Percentiles rank a stretch among this genome's conserved stretches.
Evolutionary conservation across 331 rosid genomes (phyloP).

Genomic region (Cucumis variabilis): DNA sequence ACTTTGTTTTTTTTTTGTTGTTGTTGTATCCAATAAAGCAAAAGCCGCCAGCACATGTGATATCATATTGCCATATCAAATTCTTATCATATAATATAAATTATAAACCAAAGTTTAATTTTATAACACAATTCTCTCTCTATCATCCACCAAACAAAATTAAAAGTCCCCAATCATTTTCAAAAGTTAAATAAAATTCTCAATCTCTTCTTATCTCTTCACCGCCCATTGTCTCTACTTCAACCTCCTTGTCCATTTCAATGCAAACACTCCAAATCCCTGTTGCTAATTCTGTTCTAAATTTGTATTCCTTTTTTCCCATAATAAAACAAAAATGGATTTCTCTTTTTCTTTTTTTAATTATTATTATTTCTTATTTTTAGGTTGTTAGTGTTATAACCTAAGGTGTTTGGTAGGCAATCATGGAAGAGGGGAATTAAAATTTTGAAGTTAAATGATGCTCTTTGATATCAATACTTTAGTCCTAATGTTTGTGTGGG

Average conservation of each 20-base stretch:
- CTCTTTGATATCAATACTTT: too few relatives aligned
- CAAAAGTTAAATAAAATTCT: background rate
- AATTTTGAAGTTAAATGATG: too few relatives aligned
- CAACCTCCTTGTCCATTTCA: conserved; percentile 1
- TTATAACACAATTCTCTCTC: background rate
- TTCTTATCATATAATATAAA: background rate
- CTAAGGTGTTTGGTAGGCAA: background rate
- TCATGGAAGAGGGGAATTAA: background rate
- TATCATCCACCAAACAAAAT: background rate
- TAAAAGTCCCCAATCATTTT: too few relatives aligned
- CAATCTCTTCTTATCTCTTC: conserved; percentile 10
- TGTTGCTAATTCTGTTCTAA: background rate
- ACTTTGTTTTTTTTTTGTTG: background rate
- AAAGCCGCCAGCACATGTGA: conserved; percentile 19
- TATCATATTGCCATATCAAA: background rate
- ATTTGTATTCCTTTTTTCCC: background rate
- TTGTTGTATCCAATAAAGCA: conserved; percentile 20
- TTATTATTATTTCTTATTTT: background rate
- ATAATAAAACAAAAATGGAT: conserved; percentile 6
- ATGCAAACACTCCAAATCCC: conserved; percentile 30
- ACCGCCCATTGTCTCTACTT: background rate
- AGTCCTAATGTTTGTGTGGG: too few relatives aligned
- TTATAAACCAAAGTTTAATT: background rate
- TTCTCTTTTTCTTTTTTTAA: background rate
- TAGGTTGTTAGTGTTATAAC: background rate